Evolutionary conservation across 2,329 filamentous ascomycete species (phyloP), one percentile per base, ranked within the genome.

Genomic region (Penicillium expansum): DNA sequence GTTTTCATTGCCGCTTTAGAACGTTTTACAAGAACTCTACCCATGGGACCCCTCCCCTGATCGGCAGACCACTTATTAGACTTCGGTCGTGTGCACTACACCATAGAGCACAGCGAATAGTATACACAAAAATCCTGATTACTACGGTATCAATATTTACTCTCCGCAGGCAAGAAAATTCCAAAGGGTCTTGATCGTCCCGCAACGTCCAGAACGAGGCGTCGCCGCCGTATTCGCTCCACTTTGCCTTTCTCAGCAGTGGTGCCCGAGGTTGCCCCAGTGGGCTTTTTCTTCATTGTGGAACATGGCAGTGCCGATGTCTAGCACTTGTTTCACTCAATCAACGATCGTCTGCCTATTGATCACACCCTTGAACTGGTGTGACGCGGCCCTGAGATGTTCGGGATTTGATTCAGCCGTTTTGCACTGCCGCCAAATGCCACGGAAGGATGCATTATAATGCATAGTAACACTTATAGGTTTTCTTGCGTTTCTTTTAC

Each of bases 31-130:
- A 37, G 43, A 38, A 30, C 30, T 52, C 51, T 45, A 59, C 52
- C 38, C 38, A 52, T 24, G 18, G 29, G 27, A 24, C 35, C 24
- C 32, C 38, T 52, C 56, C 53, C 56, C 59, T 61, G 62, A 62
- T 62, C 56, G 50, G 56, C 58, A 51, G 24, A 18, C 20, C 38
- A 50, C 45, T 35, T 43, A 33, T 57, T 57, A 51, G 53, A 61
- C 39, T 62, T 61, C 41, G 41, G 37, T 41, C 35, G n/a, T n/a
- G 32, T 37, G 38, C 52, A 41, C 43, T 48, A 24, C 51, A 52
- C 35, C 16, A 48, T 38, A 24, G 42, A 10, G 52, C 43, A 22
- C 44, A 50, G 48, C 56, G 45, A 55, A 56, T 58, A 30, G 50
- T 14, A 55, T 47, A 32, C 58, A n/a, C 30, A 43, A n/a, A n/a